These are phyloP conservation scores for Euphorbia corollata DNA, from an alignment of 441 rosid genomes.

Conservation along the genomic window DNA sequence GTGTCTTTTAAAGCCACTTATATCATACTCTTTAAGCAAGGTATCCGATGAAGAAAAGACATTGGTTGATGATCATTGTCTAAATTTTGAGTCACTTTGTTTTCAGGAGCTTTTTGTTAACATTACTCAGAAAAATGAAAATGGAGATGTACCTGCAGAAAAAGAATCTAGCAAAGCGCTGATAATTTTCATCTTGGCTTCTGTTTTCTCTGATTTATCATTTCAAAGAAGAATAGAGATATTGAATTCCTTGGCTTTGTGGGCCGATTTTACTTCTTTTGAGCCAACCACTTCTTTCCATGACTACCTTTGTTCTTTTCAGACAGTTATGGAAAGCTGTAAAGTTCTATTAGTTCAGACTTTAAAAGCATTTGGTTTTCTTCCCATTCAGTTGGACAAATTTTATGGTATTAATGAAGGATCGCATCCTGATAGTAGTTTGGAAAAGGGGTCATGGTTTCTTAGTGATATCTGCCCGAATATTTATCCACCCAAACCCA, in stretches of 20 bases:
- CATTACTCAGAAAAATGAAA: constrained; percentile 36
- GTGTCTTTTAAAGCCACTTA: constrained; percentile 58
- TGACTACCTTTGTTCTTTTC: constrained; percentile 70
- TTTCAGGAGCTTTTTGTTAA: constrained; percentile 57
- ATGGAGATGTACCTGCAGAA: constrained; percentile 33
- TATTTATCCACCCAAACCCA: constrained; percentile 21
- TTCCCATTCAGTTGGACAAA: constrained; percentile 38
- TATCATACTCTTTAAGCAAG: constrained; percentile 57
- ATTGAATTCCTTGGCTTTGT: constrained; percentile 48
- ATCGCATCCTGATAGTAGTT: constrained; percentile 22
- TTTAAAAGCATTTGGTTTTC: constrained; percentile 34
- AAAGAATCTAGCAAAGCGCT: constrained; percentile 40
- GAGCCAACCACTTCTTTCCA: constrained; percentile 59
- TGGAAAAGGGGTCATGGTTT: constrained; percentile 39
- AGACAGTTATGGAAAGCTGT: constrained; percentile 51
- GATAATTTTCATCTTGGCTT: constrained; percentile 54
- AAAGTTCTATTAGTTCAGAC: constrained; percentile 42
- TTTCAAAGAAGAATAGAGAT: constrained; percentile 42
- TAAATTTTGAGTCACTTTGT: constrained; percentile 69
- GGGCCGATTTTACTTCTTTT: constrained; percentile 56
- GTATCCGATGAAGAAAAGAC: constrained; percentile 48
- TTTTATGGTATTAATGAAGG: constrained; percentile 24
- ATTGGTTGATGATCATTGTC: constrained; percentile 47
- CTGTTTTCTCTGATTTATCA: constrained; percentile 59
- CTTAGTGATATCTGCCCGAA: constrained; percentile 33